phyloP scores from a whole-genome alignment of 1,139 yeast species.

The Candida pseudoviswanathii region DNA sequence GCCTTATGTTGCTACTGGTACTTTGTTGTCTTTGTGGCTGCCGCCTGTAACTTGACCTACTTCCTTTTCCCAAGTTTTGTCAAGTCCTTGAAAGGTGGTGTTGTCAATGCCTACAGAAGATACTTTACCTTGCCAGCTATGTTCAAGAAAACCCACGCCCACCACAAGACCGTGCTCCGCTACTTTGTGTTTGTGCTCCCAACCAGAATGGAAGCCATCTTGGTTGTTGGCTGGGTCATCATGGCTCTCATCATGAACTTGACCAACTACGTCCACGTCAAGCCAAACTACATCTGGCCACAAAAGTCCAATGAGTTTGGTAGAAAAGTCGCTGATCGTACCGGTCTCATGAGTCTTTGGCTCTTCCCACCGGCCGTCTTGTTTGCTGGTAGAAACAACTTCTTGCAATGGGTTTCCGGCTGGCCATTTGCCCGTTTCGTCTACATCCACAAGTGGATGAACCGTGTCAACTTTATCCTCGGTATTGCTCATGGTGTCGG shows the following conservation, averaged over 20 bases:
- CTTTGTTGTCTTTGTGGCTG: slow-evolving; percentile 44
- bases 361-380: slow-evolving; percentile 54
- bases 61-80: slow-evolving; percentile 39
- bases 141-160: slow-evolving; percentile 43
- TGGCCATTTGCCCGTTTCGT: slow-evolving; percentile 66
- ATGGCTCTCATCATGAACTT: slow-evolving; percentile 50
- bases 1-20: slow-evolving; percentile 53
- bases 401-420: slow-evolving; percentile 64
- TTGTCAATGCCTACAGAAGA: slow-evolving; percentile 43
- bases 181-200: slow-evolving; percentile 50
- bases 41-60: slow-evolving; percentile 35
- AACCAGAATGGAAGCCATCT: slow-evolving; percentile 60
- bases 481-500: slow-evolving; percentile 55
- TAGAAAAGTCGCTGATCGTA: slow-evolving; percentile 60
- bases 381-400: slow-evolving; percentile 69
- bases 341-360: slow-evolving; percentile 52
- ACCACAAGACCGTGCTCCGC: slow-evolving; percentile 31
- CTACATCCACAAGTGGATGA: slow-evolving; percentile 66
- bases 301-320: slow-evolving; percentile 42
- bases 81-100: slow-evolving; percentile 30
- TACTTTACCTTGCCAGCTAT: slow-evolving; percentile 52
- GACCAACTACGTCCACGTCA: slow-evolving; percentile 42
- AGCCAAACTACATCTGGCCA: slow-evolving; percentile 37
- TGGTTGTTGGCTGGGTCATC: slow-evolving; percentile 51
- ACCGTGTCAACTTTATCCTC: slow-evolving; percentile 50